These are phyloP conservation scores for Colletotrichum sp. DNA, from an alignment of 2,329 filamentous ascomycete genomes.

Conservation along the genomic window DNA sequence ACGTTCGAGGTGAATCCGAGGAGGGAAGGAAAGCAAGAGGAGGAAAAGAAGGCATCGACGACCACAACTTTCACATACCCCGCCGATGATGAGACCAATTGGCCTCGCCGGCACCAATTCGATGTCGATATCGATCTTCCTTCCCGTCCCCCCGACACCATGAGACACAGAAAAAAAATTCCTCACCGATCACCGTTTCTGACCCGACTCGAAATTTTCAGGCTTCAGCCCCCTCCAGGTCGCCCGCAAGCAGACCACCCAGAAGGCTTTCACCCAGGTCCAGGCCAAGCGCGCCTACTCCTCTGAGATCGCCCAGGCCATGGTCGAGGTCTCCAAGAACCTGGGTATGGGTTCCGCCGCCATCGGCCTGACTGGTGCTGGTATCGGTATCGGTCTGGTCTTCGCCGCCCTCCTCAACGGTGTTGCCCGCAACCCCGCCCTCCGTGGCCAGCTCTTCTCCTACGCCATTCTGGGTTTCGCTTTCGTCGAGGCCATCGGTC, in stretches of 20 bases:
- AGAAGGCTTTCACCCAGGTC: conserved; percentile 66
- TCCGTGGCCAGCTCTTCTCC: conserved; percentile 94
- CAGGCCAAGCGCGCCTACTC: conserved; percentile 77
- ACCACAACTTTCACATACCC: background rate
- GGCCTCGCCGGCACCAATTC: conserved; percentile 23
- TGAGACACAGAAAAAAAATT: background rate
- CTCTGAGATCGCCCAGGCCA: conserved; percentile 85
- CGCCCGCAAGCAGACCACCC: conserved; percentile 71
- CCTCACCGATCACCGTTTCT: conserved; percentile 25
- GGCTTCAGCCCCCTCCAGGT: conserved; percentile 71
- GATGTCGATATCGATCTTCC: conserved; percentile 7
- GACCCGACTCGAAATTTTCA: conserved; percentile 39
- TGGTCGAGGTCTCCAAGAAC: conserved; percentile 92
- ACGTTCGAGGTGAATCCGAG: background rate
- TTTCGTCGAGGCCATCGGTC: conserved; percentile 91
- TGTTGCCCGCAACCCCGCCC: conserved; percentile 92
- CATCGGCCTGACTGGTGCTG: conserved; percentile 90
- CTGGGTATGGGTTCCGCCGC: conserved; percentile 87
- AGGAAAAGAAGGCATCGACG: background rate
- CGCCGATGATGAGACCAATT: conserved; percentile 32
- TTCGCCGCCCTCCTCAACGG: conserved; percentile 88
- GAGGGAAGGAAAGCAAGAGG: conserved; percentile 6
- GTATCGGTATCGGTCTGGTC: conserved; percentile 95
- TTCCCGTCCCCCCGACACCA: background rate
- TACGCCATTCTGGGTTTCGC: conserved; percentile 96